Percentiles rank a stretch among this genome's conserved stretches.
These are phyloP conservation scores for Pyronema domesticum DNA, from an alignment of 495 filamentous ascomycete species.

Conservation along the genomic window DNA sequence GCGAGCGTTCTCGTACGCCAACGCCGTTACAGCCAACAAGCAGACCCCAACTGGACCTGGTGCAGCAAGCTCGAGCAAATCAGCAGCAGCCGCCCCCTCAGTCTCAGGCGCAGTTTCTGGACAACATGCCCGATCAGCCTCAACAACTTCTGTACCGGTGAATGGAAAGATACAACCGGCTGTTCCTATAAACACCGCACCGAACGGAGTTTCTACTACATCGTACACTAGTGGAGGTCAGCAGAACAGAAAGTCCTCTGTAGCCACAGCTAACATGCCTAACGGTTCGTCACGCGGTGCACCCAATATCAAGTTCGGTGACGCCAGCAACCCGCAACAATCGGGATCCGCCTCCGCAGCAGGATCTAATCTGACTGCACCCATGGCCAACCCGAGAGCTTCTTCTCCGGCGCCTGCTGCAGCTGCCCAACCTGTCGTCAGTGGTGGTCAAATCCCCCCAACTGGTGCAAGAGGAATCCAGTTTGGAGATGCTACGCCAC, in stretches of 20 bases:
- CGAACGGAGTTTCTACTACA: slow-evolving; percentile 14
- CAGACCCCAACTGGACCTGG: slow-evolving; percentile 13
- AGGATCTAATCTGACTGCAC: slow-evolving; percentile 24
- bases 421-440: slow-evolving; percentile 21
- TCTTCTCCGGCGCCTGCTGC: slow-evolving; percentile 22
- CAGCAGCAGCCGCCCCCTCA: slow-evolving; percentile 8
- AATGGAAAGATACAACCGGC: slow-evolving; percentile 23
- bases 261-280: slow-evolving; percentile 23
- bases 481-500: slow-evolving; percentile 20
- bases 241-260: slow-evolving; percentile 22
- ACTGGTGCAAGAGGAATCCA: slow-evolving; percentile 13
- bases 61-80: background rate
- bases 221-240: slow-evolving; percentile 13
- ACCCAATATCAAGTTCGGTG: slow-evolving; percentile 20
- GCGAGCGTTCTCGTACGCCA: slow-evolving; percentile 24
- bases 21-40: slow-evolving; percentile 9
- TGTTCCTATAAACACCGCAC: slow-evolving; percentile 13
- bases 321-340: slow-evolving; percentile 13
- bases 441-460: slow-evolving; percentile 13
- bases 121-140: slow-evolving; percentile 23
- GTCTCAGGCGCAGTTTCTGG: slow-evolving; percentile 18
- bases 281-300: slow-evolving; percentile 17
- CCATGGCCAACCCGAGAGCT: slow-evolving; percentile 21
- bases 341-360: slow-evolving; percentile 21
- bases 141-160: slow-evolving; percentile 23